Evolutionary conservation across 345 rosid species (phyloP).

Genomic region (Luvunga scandens): DNA sequence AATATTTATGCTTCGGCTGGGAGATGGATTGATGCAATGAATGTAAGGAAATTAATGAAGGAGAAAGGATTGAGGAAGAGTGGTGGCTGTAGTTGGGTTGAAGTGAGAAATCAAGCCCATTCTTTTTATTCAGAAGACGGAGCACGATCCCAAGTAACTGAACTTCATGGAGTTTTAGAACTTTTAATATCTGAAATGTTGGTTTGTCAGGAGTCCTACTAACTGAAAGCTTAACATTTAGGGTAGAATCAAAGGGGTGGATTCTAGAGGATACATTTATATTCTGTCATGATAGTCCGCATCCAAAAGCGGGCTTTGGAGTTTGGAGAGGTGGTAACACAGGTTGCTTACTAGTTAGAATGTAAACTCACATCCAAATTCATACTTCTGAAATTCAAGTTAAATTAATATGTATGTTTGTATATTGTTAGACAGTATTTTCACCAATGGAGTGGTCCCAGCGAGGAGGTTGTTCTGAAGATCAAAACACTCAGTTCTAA

Average conservation of each 20-base stretch:
- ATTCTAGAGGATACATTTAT: background rate
- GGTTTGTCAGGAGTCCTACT: background rate
- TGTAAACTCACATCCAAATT: background rate
- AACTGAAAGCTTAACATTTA: background rate
- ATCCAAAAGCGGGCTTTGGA: background rate
- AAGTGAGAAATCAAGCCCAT: constrained; percentile 39
- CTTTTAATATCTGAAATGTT: constrained; percentile 43
- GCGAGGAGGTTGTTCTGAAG: background rate
- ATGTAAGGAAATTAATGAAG: constrained; percentile 47
- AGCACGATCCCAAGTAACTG: constrained; percentile 29
- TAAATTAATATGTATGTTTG: background rate
- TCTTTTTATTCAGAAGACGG: constrained; percentile 47
- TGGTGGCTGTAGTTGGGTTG: constrained; percentile 56
- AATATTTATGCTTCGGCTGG: constrained; percentile 62
- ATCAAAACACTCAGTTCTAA: background rate
- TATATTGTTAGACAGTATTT: background rate
- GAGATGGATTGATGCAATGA: constrained; percentile 48
- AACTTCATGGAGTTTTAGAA: constrained; percentile 36
- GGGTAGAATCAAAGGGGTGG: background rate
- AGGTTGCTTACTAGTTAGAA: background rate
- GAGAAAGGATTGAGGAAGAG: constrained; percentile 51
- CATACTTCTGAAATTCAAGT: background rate
- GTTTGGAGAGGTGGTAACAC: background rate
- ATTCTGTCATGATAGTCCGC: background rate
- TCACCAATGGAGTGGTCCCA: background rate